phyloP scores from a whole-genome alignment of 176 grass and related monocot genomes.

The Otatea glauca region DNA sequence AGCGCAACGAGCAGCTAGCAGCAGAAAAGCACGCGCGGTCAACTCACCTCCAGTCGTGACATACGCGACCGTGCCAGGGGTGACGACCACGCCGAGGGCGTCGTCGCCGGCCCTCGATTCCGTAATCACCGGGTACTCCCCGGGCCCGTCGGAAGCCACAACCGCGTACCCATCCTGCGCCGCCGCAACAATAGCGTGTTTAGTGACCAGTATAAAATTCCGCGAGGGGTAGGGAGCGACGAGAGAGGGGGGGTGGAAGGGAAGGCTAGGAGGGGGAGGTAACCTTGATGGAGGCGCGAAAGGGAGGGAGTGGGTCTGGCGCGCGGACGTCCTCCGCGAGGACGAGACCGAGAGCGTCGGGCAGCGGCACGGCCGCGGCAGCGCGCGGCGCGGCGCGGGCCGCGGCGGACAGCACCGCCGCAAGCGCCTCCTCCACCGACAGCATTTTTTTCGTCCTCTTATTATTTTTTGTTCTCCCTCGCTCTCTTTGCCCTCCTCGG shows the following conservation, averaged over 20 bases:
- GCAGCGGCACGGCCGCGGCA: constrained; percentile 48
- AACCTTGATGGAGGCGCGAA: constrained; percentile 88
- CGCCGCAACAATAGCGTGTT: background rate
- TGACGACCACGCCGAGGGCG: constrained; percentile 53
- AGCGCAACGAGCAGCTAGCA: background rate
- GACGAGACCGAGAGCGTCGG: constrained; percentile 72
- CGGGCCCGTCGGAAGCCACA: constrained; percentile 76
- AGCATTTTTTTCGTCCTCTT: constrained; percentile 47
- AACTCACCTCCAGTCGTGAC: constrained; percentile 83
- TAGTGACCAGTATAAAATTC: background rate
- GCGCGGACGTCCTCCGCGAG: constrained; percentile 73
- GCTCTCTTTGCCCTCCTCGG: no score
- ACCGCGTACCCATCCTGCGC: constrained; percentile 89
- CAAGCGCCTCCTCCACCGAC: constrained; percentile 66
- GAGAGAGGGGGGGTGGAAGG: background rate
- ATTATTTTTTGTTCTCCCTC: background rate
- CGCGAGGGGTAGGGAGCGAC: background rate
- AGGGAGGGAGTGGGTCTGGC: constrained; percentile 78
- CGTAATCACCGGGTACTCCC: constrained; percentile 78
- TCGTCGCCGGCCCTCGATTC: constrained; percentile 90
- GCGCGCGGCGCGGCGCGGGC: constrained; percentile 37
- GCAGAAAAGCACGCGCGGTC: background rate
- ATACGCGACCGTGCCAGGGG: constrained; percentile 66
- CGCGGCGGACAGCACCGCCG: constrained; percentile 56
- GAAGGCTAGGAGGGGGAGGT: background rate